Conservation (phyloP, 1,139 yeast species). For the Sugiyamaella neomexicana region DNA sequence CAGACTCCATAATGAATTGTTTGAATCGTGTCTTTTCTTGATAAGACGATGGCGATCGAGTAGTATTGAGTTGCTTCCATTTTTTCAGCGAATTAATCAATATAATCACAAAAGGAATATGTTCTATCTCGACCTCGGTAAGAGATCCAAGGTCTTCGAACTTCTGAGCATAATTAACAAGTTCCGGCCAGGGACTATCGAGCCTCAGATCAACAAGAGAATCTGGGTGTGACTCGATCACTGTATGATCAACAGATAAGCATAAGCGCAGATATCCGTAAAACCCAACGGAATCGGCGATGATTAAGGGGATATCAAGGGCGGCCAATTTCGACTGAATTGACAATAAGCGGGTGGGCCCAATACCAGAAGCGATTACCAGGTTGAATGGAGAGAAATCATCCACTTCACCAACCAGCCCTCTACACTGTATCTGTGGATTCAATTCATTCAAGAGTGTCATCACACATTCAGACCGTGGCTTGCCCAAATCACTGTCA, state of each 20-base stretch:
- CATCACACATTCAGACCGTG: conserved; percentile 46
- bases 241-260: conserved; percentile 54
- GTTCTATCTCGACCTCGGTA: conserved; percentile 54
- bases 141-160: conserved; percentile 47
- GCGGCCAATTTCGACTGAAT: conserved; percentile 48
- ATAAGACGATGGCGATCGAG: conserved; percentile 47
- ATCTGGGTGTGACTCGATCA: conserved; percentile 76
- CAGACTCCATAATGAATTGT: conserved; percentile 18
- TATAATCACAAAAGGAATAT: conserved; percentile 72
- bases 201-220: conserved; percentile 67
- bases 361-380: conserved; percentile 50
- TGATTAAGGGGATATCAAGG: conserved; percentile 53
- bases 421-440: conserved; percentile 52
- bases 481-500: conserved; percentile 47
- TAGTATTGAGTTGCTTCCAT: conserved; percentile 43
- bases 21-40: conserved; percentile 54
- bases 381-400: conserved; percentile 54
- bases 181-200: conserved; percentile 73
- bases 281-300: conserved; percentile 59
- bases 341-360: conserved; percentile 28
- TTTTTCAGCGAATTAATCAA: conserved; percentile 55
- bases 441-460: conserved; percentile 57
- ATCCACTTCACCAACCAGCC: conserved; percentile 33
- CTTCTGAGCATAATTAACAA: conserved; percentile 53
- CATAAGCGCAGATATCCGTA: conserved; percentile 64